Base-by-base conservation (phyloP, 345 rosid genomes). In the Salix dunnii region DNA sequence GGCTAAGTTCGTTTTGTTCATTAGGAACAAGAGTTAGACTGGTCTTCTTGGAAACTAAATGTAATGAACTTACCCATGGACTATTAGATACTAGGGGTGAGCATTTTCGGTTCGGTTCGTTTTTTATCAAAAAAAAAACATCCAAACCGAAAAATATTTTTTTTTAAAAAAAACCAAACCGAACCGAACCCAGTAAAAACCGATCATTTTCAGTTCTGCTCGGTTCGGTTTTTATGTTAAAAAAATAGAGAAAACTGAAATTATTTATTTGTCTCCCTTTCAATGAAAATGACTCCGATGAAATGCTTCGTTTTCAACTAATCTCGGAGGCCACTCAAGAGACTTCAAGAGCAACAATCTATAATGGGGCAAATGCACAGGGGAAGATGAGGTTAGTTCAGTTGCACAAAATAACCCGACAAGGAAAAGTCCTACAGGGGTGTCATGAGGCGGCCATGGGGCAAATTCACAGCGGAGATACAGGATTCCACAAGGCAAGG, bases 201-300 rank as follows among this genome's bases (percentile, higher is more conserved):
- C 30, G 2, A 28, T 28, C 30, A 28, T 28, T 28, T 28, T 28
- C 30, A 2, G 30, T 28, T n/a, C n/a, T n/a, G n/a, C n/a, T 28
- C 30, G 30, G 30, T 28, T 28, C 2, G 30, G 30, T 28, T 28
- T 28, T 28, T 28, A 28, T 28, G 30, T 28, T 28, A 28, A 28
- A 28, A 28, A 28, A 28, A 28, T 28, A 2, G 2, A 28, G 30
- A 28, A 28, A 28, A 28, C 30, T 2, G 30, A 28, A 28, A 28
- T 28, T 28, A 28, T 28, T 28, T 28, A 1, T 28, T 28, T 28
- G 30, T 38, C 95, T 94, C 33, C 97, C 98, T 23, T 94, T 94
- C 86, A 87, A 94, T 79, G 98, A 94, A 78, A 93, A 93, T 69
- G 98, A 94, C 81, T 88, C 97, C 1, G 94, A 91, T 27, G 97